Base-by-base conservation (phyloP, 2,329 filamentous ascomycete species). In the Rosellinia necatrix region DNA sequence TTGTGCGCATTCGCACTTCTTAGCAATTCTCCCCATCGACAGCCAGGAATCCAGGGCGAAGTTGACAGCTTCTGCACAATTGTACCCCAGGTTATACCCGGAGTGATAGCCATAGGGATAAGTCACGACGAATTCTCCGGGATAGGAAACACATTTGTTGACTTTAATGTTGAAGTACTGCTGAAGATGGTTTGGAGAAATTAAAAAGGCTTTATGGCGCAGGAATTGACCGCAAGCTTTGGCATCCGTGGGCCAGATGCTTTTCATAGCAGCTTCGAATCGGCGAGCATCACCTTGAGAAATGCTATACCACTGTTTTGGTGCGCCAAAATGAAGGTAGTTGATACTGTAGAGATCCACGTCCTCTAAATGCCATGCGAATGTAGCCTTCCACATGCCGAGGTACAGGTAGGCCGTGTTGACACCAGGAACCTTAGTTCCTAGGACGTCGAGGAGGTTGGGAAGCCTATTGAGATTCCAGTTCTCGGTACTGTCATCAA, bases 311-410 rank as follows among this genome's bases (percentile, higher is more conserved):
- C 94, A 99, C 72, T 99, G 94, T 75, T 99, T 99, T 0, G 94
- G 94, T 1, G 94, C 94, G 51, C 94, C 94, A 72, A 99, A 99
- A 70, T 99, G 94, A 57, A 99, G 92, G 72, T 97, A 99, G 76
- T 99, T 99, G 81, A 99, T 99, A 72, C 92, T 97, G 84, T 99
- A 99, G 4, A 99, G 83, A 76, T 99, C 94, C 37, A 99, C 93
- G 71, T 99, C 94, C 72, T 99, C 94, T 49, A 99, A 77, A 81
- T 99, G 94, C 94, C 94, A 99, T 7, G 94, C 94, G 72, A 99
- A 99, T 0, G 94, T 97, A 10, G 94, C 93, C 74, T 97, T 97
- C 94, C 94, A 99, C 94, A 99, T 99, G 38, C 94, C 94, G 57
- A 99, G 81, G 70, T 99, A 99, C 1, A 99, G 83, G 70, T 99